Evolutionary conservation across 352 stramenopile genomes (phyloP), one percentile per base, ranked within the genome.

Genomic region (Phytophthora citrophthora): DNA sequence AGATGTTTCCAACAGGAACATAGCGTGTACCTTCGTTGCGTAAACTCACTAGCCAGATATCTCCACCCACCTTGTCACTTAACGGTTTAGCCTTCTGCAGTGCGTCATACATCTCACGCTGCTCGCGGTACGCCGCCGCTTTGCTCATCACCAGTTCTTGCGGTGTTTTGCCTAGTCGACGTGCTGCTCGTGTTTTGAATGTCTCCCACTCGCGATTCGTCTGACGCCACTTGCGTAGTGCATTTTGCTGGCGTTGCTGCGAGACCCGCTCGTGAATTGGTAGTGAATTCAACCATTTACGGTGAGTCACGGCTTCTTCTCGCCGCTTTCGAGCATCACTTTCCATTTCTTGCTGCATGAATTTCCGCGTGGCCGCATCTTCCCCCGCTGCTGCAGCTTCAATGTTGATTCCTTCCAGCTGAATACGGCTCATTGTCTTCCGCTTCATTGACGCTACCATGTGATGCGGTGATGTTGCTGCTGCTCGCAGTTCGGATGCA

Each of bases 1-100:
- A 98, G 57, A 97, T 96, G 54, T 97, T 97, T 3, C 93, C 93
- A 26, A 98, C 90, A 4, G 79, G 86, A 13, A 97, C 91, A 31
- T 79, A 95, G 27, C 91, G 89, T 27, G 90, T 96, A 20, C 89
- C 88, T 44, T 96, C 83, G 40, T 85, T 79, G 6, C 93, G 81
- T 20, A 98, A 64, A 41, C 74, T 95, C 68, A 97, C 96, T n/a
- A 94, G 72, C 93, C 93, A 98, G 43, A 92, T 83, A 57, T 97
- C 88, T 5, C 69, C 72, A 3, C 84, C 88, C n/a, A 96, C 81
- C 68, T 97, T 96, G 38, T 97, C 88, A 27, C 88, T 74, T 9
- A 95, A 52, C 4, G 93, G 93, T 12, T 77, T 81, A n/a, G 91
- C 90, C 39, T 88, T 89, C 54, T 97, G 81, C 29, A 98, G 75